phyloP scores from a whole-genome alignment of 225 moss, liverwort and hornwort genomes.

The Straminergon stramineum region DNA sequence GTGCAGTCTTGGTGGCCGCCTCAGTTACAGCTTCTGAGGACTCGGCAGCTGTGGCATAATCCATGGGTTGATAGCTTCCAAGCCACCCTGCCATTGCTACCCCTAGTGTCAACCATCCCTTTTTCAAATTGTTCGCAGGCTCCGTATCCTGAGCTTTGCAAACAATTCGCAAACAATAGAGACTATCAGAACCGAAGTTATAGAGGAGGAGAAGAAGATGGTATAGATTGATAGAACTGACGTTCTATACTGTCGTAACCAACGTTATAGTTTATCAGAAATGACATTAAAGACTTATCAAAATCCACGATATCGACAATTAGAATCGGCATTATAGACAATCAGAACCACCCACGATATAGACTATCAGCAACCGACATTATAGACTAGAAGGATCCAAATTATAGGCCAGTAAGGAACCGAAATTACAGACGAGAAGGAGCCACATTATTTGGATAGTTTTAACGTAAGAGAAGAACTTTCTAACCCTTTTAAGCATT shows the following conservation, averaged over 20 bases:
- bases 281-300: not conserved
- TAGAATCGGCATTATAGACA: not conserved
- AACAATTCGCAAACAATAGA: not conserved
- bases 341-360: not conserved
- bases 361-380: not conserved
- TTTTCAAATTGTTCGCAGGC: not conserved
- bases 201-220: not conserved
- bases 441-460: not conserved
- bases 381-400: not conserved
- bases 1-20: constrained; percentile 20
- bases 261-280: not conserved
- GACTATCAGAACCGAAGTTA: not conserved
- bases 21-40: not conserved
- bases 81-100: constrained; percentile 7
- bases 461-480: not conserved
- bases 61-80: not conserved
- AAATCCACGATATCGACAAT: not conserved
- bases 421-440: not conserved
- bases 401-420: not conserved
- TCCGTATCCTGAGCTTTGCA: not conserved
- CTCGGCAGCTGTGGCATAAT: constrained; percentile 8
- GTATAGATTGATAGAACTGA: not conserved
- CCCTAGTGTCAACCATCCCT: not conserved
- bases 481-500: not conserved
- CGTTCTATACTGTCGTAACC: not conserved